phyloP scores from a whole-genome alignment of 805 yeast genomes.

The Scheffersomyces amazonensis region DNA sequence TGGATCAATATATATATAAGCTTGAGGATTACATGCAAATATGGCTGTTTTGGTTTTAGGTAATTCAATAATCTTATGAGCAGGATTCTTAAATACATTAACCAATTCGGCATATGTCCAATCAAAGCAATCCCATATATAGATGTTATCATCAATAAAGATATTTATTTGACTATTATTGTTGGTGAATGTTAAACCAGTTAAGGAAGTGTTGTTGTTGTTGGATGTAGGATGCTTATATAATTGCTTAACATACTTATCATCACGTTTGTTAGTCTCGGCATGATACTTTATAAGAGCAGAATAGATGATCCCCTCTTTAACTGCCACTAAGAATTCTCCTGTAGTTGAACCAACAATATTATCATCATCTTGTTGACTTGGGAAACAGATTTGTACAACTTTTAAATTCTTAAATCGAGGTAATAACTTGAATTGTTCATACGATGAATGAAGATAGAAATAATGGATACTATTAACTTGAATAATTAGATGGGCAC shows the following conservation, averaged over 20 bases:
- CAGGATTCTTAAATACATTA: constrained; percentile 21
- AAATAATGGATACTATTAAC: constrained; percentile 19
- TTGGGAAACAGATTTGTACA: constrained; percentile 21
- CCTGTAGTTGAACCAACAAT: constrained; percentile 16
- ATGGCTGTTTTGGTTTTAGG: constrained; percentile 3
- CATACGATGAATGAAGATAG: constrained; percentile 30
- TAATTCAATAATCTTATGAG: constrained; percentile 8
- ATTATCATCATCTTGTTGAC: constrained; percentile 1
- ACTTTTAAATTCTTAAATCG: constrained; percentile 29
- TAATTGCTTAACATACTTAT: constrained; percentile 27
- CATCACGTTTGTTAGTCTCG: constrained; percentile 32
- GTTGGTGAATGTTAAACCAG: constrained; percentile 17
- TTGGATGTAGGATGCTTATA: constrained; percentile 12
- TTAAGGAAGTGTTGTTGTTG: constrained; percentile 5
- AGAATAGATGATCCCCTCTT: constrained; percentile 26
- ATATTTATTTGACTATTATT: constrained; percentile 22
- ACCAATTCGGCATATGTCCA: constrained; percentile 23
- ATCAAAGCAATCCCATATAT: constrained; percentile 35
- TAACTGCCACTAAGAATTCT: constrained; percentile 27
- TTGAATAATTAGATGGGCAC: constrained; percentile 31
- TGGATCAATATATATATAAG: constrained; percentile 12
- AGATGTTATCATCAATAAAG: constrained; percentile 13
- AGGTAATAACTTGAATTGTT: constrained; percentile 29
- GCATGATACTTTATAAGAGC: constrained; percentile 27
- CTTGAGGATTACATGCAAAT: constrained; percentile 14